Evolutionary conservation across 208 protist genomes (phyloP).

Genomic region (Acanthamoeba triangularis): DNA sequence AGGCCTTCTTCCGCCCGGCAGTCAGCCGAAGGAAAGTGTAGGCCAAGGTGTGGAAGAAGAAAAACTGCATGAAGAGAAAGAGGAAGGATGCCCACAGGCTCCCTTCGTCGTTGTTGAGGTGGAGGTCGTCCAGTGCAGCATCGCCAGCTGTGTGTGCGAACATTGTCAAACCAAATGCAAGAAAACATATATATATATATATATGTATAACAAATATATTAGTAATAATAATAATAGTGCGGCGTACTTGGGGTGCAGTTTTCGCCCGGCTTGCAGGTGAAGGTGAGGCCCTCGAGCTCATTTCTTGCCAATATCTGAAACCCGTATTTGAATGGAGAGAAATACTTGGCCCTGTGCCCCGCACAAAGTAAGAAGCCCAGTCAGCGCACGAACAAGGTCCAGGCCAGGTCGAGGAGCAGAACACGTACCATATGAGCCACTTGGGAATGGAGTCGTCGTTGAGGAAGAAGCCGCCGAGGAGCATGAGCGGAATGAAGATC

Average conservation of each 20-base stretch:
- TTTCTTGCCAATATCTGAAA: constrained; percentile 29
- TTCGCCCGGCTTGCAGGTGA: neutral
- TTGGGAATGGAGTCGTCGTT: constrained; percentile 26
- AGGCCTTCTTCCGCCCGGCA: neutral
- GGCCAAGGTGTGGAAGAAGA: neutral
- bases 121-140: too few relatives aligned
- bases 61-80: constrained; percentile 59
- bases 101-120: constrained; percentile 25
- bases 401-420: neutral
- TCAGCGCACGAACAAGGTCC: neutral
- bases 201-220: too few relatives aligned
- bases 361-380: neutral
- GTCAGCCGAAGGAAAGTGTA: constrained; percentile 36
- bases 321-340: constrained; percentile 33
- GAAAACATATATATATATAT: neutral
- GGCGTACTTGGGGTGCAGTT: neutral
- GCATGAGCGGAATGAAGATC: constrained; percentile 35
- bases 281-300: constrained; percentile 42
- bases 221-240: neutral
- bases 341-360: constrained; percentile 8
- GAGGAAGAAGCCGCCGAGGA: constrained; percentile 47
- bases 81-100: constrained; percentile 59
- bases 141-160: too few relatives aligned
- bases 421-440: constrained; percentile 7
- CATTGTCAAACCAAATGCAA: neutral